Evolutionary conservation across 2,329 filamentous ascomycete species (phyloP), one percentile per base, ranked within the genome.

Genomic region (Talaromyces sp.): DNA sequence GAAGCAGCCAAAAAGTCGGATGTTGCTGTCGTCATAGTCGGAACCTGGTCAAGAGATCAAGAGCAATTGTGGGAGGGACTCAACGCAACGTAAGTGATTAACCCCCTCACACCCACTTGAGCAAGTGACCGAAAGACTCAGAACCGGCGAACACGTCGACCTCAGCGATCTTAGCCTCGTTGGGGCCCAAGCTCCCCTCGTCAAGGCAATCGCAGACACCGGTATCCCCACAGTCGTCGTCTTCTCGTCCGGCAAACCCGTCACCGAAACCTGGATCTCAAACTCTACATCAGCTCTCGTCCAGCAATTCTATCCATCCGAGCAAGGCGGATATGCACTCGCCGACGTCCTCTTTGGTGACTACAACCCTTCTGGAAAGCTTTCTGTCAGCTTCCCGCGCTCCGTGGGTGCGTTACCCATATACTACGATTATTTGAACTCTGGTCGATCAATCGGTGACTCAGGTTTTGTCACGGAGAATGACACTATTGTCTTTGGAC

Each of bases 11-110:
- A 87, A 70, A 83, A 83, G 10, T 88, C 89, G 3, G 90, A 92
- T 70, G 85, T 92, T 2, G 89, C 90, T 6, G 83, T 92, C 5
- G 88, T 92, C 0, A 81, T 92, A 0, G 89, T 92, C 0, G 90
- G 90, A 37, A 92, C 90, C 9, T 92, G 89, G 90, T 87, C 86
- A 31, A 85, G 89, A 58, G 90, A 93, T 71, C 89, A 92, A 72
- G 80, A 82, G 61, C 86, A 92, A 74, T 84, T 92, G 3, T 92
- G 89, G 90, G 75, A 79, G 64, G 87, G 87, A 0, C 74, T 91
- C 2, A 92, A 92, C 69, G 89, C 89, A 33, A 92, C 89, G 63
- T 77, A 67, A 70, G 69, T 68, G 39, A 15, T 19, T 1, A 39
- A 8, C 3, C 5, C 47, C 9, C 15, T 17, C 8, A 2, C 31